Evolutionary conservation across 1,284 basidiomycete species (phyloP), one percentile per base, ranked within the genome.

Genomic region (Sphagnurus paluster): DNA sequence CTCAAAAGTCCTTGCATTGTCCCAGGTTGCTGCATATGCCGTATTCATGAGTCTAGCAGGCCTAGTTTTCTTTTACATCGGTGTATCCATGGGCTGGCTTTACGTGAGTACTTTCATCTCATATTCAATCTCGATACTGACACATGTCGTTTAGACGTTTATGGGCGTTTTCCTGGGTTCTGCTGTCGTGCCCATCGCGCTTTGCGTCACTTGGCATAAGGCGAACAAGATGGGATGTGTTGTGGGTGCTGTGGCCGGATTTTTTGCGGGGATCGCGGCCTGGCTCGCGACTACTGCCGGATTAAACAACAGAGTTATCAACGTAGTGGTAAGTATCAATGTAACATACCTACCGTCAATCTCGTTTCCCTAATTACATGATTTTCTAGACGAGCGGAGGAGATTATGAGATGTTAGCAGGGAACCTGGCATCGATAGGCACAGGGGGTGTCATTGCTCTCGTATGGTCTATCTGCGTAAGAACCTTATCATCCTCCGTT

Each of bases 61-160:
- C 0, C 68, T 89, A 24, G 88, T 93, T 48, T 97, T 95, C 75
- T 86, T 79, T 69, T 92, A 90, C 60, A 91, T 93, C 50, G 91
- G 92, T 4, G 83, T 98, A 45, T 87, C 82, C 5, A 90, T 93
- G 89, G 91, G 90, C 11, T 93, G 87, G 87, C 79, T 91, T 36
- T 52, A 49, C 60, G 85, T 86, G 50, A 39, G 79, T 74, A 10
- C 30, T 16, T 21, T 32, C 29, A 8, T 14, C 21, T 44, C 3
- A 35, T 23, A 19, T 37, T 38, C 25, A 14, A 33, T 20, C n/a
- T 23, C 4, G 2, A 33, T 9, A 1, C 4, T 5, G n/a, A 23
- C 6, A 33, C 33, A 21, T 16, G 13, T 40, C 40, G 14, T 13
- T 8, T 44, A 86, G 82, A 85, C 82, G 13, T 88, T 90, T 64